Percentiles rank a stretch among this genome's conserved stretches.
Evolutionary conservation across 345 rosid genomes (phyloP).

Genomic region (Mercurialis annua): DNA sequence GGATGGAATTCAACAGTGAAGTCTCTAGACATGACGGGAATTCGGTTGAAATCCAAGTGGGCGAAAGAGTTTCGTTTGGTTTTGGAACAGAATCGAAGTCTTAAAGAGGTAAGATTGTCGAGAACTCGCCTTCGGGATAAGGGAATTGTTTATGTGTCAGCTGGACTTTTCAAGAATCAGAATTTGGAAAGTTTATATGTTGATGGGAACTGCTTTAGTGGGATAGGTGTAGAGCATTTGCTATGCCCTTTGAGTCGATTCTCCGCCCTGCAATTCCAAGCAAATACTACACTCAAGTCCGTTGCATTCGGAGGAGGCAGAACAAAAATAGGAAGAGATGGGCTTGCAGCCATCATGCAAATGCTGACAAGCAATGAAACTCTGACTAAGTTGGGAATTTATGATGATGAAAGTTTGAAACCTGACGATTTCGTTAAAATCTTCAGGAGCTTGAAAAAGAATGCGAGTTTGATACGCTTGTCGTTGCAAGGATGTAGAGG

Average conservation of each 20-base stretch:
- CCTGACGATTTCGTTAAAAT: constrained; percentile 70
- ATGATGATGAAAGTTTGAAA: constrained; percentile 66
- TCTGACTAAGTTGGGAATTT: constrained; percentile 57
- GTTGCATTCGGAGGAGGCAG: constrained; percentile 66
- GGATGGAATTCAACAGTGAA: constrained; percentile 77
- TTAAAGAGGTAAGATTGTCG: constrained; percentile 67
- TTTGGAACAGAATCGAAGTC: constrained; percentile 71
- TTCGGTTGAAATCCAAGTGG: constrained; percentile 71
- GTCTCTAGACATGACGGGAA: constrained; percentile 77
- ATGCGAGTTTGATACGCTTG: constrained; percentile 62
- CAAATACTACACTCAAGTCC: constrained; percentile 67
- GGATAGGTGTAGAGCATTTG: constrained; percentile 70
- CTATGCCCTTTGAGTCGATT: constrained; percentile 90
- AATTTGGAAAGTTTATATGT: constrained; percentile 60
- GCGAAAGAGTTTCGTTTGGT: constrained; percentile 85
- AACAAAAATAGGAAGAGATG: constrained; percentile 70
- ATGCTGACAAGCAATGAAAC: constrained; percentile 77
- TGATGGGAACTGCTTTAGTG: constrained; percentile 78
- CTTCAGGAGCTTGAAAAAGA: constrained; percentile 68
- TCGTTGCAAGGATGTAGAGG: constrained; percentile 90
- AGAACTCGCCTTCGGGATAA: constrained; percentile 81
- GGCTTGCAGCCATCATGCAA: constrained; percentile 69
- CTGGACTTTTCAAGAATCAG: constrained; percentile 83
- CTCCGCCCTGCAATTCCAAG: constrained; percentile 82
- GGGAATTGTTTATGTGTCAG: constrained; percentile 82